Evolutionary conservation across 2,329 filamentous ascomycete genomes (phyloP), one percentile per base, ranked within the genome.

Genomic region (Fusarium sp.): DNA sequence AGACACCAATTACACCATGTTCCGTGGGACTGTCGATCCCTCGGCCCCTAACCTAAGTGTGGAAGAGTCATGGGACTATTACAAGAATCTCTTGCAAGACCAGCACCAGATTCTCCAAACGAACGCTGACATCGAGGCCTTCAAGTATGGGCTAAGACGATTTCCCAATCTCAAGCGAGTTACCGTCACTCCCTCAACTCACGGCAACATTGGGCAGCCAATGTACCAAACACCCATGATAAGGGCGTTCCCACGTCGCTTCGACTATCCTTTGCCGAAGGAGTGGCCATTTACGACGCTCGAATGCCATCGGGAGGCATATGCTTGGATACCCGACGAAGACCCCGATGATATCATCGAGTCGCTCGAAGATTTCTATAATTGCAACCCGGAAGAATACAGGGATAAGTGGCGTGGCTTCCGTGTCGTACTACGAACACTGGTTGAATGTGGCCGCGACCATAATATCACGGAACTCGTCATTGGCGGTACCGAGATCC

Each of bases 151-250:
- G 6, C 28, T 63, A 4, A 2, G 2, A 3, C 60, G 18, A 8
- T 63, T 63, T 13, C 37, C 28, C 6, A 16, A 20, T 7, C 23
- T 62, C 0, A 43, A 20, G 8, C 16, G 42, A 20, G 18, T 62
- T 1, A 55, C 57, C 1, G 11, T 55, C 4, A 37, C 59, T 23
- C 59, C 57, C 7, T 20, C 42, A 5, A 30, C 47, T 1, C 59
- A 63, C 13, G 47, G 59, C 14, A 23, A 42, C 3, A 6, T 25
- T 14, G 13, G 23, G 0, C 18, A 42, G 3, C 57, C 59, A 3
- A 30, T 63, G 9, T 27, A 37, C 11, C 34, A 4, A 0, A 63
- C 57, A 7, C 59, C 57, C 3, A 62, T 63, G 47, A 62, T 63
- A 6, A 62, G 28, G 3, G 16, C 41, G 0, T 62, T 63, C 12